Evolutionary conservation across 305 asterid genomes (phyloP), one percentile per base, ranked within the genome.

Genomic region (Nicotiana rustica): DNA sequence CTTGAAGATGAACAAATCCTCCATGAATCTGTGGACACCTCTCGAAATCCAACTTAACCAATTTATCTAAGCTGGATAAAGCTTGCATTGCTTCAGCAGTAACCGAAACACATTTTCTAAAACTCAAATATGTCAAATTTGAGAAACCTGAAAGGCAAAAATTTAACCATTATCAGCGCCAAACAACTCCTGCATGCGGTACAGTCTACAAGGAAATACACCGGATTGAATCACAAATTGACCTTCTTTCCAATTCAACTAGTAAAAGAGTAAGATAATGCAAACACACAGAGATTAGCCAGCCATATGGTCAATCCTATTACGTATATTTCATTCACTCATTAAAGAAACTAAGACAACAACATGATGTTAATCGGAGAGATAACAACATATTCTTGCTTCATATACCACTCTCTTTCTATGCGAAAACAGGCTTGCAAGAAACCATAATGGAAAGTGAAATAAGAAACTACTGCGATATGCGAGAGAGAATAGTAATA

Each of bases 1-100:
- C 98, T 87, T 91, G 89, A 13, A 96, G 88, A 86, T 96, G 97
- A 84, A 90, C 88, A 49, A 96, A 91, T 67, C 98, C 99, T 77
- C 97, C 97, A 19, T 89, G 92, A 89, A 94, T 92, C 82, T 90
- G 93, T 18, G 98, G 93, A 87, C 99, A 93, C 83, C 98, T 93
- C 91, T 96, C 94, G 29, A 96, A 86, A 78, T 96, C 98, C 89
- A 96, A 88, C 86, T 91, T 91, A 71, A 88, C 88, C 89, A 94
- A 86, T 85, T 94, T 92, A 84, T 87, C 88, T 87, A 94, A 88
- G 78, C 91, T 88, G 35, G 95, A 87, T 68, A 96, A 81, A 41
- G 75, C 89, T 87, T 91, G 82, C 86, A 94, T 87, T 81, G 95
- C 97, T 85, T 92, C 90, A 47, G 93, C 97, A 29, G 97, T 94